Percentiles rank a stretch among this genome's conserved stretches.
These are phyloP conservation scores for Eryngium alpinum DNA, from an alignment of 140 eudicot genomes.

Conservation along the genomic window DNA sequence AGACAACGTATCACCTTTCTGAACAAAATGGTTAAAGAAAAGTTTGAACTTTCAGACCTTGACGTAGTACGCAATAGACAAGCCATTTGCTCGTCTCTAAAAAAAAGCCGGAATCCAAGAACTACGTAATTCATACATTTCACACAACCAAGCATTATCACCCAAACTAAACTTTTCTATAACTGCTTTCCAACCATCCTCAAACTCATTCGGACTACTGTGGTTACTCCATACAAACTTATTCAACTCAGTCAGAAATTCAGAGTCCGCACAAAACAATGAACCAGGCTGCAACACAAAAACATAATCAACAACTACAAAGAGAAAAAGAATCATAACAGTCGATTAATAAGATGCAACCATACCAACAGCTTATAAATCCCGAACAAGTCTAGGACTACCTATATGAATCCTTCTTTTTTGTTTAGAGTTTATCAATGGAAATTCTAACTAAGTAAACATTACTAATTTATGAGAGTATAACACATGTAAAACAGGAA, in stretches of 20 bases:
- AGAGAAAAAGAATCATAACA: no score
- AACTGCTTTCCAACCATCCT: background rate
- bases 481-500: no score
- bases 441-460: no score
- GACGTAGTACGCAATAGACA: background rate
- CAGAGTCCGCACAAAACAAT: no score
- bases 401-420: no score
- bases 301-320: no score
- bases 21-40: background rate
- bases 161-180: background rate
- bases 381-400: no score
- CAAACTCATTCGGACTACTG: background rate
- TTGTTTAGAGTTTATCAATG: no score
- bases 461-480: no score
- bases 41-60: background rate
- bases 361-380: no score
- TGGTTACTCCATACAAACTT: background rate
- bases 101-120: background rate
- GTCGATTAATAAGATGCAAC: no score
- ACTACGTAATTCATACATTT: background rate
- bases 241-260: background rate
- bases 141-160: background rate
- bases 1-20: background rate
- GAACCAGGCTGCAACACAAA: no score
- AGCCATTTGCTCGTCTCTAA: background rate